A percentile compares a stretch with the other conserved stretches of the same genome.
phyloP scores from a whole-genome alignment of 2,329 filamentous ascomycete genomes.

The Claviceps sp. region DNA sequence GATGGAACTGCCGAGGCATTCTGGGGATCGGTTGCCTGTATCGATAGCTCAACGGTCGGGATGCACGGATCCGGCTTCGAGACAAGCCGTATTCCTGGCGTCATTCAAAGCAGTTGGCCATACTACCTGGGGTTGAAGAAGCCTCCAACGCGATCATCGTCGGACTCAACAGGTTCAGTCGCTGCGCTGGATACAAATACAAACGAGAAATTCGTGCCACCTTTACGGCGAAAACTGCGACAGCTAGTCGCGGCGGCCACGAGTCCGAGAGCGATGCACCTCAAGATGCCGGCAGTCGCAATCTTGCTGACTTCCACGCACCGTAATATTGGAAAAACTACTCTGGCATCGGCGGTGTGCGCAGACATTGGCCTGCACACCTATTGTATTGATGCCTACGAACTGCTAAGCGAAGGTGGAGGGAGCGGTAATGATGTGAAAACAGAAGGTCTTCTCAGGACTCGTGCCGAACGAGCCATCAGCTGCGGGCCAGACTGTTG shows the following conservation, averaged over 20 bases:
- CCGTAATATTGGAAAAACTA: constrained; percentile 84
- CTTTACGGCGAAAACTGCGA: constrained; percentile 56
- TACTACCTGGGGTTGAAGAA: constrained; percentile 75
- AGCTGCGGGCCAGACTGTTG: constrained; percentile 77
- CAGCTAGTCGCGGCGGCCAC: constrained; percentile 82
- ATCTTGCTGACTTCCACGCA: constrained; percentile 86
- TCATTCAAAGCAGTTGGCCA: constrained; percentile 67
- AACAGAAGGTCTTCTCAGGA: constrained; percentile 80
- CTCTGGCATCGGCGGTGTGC: constrained; percentile 61
- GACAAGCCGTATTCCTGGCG: constrained; percentile 65
- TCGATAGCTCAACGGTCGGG: constrained; percentile 75
- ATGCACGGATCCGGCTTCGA: constrained; percentile 88
- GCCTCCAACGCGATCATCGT: constrained; percentile 33
- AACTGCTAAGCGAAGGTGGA: constrained; percentile 77
- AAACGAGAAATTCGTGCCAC: constrained; percentile 38
- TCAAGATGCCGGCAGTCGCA: constrained; percentile 77
- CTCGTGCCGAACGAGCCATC: constrained; percentile 75
- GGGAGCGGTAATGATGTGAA: constrained; percentile 84
- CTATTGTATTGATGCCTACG: constrained; percentile 81
- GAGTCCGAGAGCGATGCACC: constrained; percentile 70
- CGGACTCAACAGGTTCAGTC: constrained; percentile 23
- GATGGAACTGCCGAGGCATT: constrained; percentile 51
- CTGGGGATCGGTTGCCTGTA: constrained; percentile 77
- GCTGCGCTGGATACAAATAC: constrained; percentile 32
- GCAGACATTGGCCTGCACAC: constrained; percentile 82